Conservation (phyloP, 1,139 yeast species). For the Kodamaea suecica region DNA sequence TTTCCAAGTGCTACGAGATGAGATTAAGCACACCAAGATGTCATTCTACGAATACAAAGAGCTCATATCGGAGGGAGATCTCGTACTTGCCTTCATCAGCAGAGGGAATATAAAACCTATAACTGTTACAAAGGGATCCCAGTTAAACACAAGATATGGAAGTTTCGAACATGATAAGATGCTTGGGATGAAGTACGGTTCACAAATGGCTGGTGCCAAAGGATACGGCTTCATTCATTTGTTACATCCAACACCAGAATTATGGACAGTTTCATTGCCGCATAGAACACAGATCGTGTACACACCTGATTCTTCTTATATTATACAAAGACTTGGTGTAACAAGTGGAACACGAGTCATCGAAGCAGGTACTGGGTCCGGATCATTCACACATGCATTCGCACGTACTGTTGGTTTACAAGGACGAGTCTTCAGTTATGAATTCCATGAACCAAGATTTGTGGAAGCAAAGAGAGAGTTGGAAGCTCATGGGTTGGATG, state of each 20-base stretch:
- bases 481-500: conserved; percentile 61
- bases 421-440: conserved; percentile 79
- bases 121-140: conserved; percentile 54
- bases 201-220: conserved; percentile 76
- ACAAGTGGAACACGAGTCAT: conserved; percentile 74
- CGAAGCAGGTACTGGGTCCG: conserved; percentile 98
- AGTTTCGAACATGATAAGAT: conserved; percentile 76
- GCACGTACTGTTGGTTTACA: conserved; percentile 66
- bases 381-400: conserved; percentile 90
- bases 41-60: conserved; percentile 52
- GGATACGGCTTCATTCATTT: conserved; percentile 87
- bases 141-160: conserved; percentile 83
- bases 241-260: conserved; percentile 88
- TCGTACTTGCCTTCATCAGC: conserved; percentile 81
- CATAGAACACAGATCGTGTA: conserved; percentile 98
- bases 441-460: conserved; percentile 84
- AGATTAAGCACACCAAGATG: conserved; percentile 21
- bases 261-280: conserved; percentile 93
- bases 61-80: conserved; percentile 73
- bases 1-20: not conserved
- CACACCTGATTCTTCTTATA: conserved; percentile 91
- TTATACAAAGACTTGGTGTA: conserved; percentile 75
- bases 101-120: conserved; percentile 79
- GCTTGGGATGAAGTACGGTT: conserved; percentile 80
- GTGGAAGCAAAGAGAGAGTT: conserved; percentile 78